phyloP scores from a whole-genome alignment of 768 basidiomycete genomes.

The Phallus indusiatus region DNA sequence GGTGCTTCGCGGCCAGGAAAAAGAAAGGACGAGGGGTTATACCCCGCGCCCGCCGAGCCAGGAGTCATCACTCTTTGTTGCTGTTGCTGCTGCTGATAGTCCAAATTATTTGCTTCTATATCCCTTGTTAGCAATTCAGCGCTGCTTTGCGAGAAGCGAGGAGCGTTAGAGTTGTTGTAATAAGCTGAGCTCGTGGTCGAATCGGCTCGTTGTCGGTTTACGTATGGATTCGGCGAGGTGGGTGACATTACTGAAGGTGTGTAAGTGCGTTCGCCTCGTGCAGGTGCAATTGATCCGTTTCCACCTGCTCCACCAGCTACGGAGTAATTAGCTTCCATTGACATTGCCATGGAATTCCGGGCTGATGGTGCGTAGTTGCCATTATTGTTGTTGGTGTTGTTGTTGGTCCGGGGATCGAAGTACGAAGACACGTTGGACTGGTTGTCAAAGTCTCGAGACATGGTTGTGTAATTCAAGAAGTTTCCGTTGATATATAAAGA shows the following conservation, averaged over 20 bases:
- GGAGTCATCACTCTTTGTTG: slow-evolving; percentile 30
- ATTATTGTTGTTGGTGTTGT: slow-evolving; percentile 52
- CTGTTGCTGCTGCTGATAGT: slow-evolving; percentile 29
- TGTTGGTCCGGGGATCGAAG: slow-evolving; percentile 46
- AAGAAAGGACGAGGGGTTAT: slow-evolving; percentile 63
- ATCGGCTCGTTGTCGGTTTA: slow-evolving; percentile 39
- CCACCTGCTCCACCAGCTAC: no score
- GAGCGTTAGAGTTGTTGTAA: not conserved
- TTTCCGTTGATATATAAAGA: no score
- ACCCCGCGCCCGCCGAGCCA: slow-evolving; percentile 44
- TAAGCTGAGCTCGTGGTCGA: slow-evolving; percentile 52
- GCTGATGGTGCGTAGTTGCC: slow-evolving; percentile 47
- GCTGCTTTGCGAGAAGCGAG: slow-evolving; percentile 4
- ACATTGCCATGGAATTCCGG: slow-evolving; percentile 22
- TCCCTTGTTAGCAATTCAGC: slow-evolving; percentile 6
- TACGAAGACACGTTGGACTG: slow-evolving; percentile 76
- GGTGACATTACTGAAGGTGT: slow-evolving; percentile 7
- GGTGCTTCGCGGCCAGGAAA: slow-evolving; percentile 65
- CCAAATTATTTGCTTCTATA: slow-evolving; percentile 29
- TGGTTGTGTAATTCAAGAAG: no score
- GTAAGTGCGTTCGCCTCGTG: slow-evolving; percentile 12
- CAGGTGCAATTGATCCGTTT: slow-evolving; percentile 13
- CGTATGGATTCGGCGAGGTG: slow-evolving; percentile 12
- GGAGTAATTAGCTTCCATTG: slow-evolving; percentile 12
- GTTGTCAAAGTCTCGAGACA: slow-evolving; percentile 47